These are phyloP conservation scores for Pseudotulostoma volvatum DNA, from an alignment of 495 filamentous ascomycete species.

Conservation along the genomic window DNA sequence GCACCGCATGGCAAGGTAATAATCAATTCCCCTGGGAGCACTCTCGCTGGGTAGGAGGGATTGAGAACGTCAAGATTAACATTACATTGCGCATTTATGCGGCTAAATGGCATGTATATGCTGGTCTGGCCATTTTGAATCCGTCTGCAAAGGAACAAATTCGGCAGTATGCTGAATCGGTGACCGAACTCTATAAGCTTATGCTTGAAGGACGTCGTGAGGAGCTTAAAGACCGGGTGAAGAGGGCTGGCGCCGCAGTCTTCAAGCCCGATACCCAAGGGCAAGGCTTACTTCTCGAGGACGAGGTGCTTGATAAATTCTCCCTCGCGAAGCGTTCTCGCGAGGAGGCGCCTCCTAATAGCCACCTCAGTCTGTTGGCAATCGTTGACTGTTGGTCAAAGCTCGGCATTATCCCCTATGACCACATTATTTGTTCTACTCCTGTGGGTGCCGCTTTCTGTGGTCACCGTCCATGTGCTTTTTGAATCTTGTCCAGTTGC, in stretches of 20 bases:
- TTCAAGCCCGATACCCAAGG: constrained; percentile 44
- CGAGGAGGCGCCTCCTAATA: constrained; percentile 61
- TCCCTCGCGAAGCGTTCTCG: constrained; percentile 48
- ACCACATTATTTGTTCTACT: constrained; percentile 98
- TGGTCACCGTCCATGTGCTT: not conserved
- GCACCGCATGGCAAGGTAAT: constrained; percentile 87
- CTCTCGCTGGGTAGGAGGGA: constrained; percentile 80
- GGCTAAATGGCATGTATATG: constrained; percentile 99
- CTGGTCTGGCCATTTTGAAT: constrained; percentile 91
- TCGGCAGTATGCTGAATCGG: constrained; percentile 76
- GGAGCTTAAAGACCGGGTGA: constrained; percentile 68
- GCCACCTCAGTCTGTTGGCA: constrained; percentile 82
- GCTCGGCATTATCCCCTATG: constrained; percentile 84
- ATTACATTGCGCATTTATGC: constrained; percentile 91
- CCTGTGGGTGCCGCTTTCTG: constrained; percentile 39
- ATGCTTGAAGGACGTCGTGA: constrained; percentile 73
- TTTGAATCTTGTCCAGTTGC: not conserved
- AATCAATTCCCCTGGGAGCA: constrained; percentile 92
- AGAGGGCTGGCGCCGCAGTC: constrained; percentile 61
- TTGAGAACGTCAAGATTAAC: constrained; percentile 99
- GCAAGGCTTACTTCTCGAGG: constrained; percentile 54
- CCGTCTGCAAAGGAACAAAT: constrained; percentile 84
- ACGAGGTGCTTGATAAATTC: constrained; percentile 77
- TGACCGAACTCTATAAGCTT: constrained; percentile 89
- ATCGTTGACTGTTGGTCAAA: constrained; percentile 98